A percentile compares a stretch with the other conserved stretches of the same genome.
phyloP scores from a whole-genome alignment of 164 flowering plant genomes.

The Vitis vinifera region DNA sequence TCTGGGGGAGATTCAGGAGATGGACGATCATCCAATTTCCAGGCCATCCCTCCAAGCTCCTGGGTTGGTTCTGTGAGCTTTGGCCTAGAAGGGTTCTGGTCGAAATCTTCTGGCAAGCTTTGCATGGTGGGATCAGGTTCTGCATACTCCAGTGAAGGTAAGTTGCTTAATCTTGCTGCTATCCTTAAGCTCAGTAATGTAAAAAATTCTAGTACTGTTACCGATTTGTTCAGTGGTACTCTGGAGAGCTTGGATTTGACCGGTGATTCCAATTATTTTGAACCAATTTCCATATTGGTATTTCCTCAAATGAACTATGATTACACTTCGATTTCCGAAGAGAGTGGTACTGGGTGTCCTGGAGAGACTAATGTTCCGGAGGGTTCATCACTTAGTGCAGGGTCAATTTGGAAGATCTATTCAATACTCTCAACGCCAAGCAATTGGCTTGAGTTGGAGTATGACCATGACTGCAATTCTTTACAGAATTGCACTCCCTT shows the following conservation, averaged over 20 bases:
- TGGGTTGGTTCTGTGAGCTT: slow-evolving; percentile 15
- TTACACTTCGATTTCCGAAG: slow-evolving; percentile 27
- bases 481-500: slow-evolving; percentile 39
- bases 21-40: no score
- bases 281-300: slow-evolving; percentile 36
- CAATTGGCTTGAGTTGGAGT: slow-evolving; percentile 29
- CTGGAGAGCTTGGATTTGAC: slow-evolving; percentile 36
- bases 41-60: not conserved
- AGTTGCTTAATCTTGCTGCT: slow-evolving; percentile 23
- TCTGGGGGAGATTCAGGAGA: not conserved
- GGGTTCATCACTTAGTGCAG: slow-evolving; percentile 15
- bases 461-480: slow-evolving; percentile 28
- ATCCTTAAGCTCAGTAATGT: slow-evolving; percentile 50
- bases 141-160: slow-evolving; percentile 26
- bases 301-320: slow-evolving; percentile 29
- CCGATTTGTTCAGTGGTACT: slow-evolving; percentile 47
- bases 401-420: slow-evolving; percentile 20
- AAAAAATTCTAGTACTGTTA: slow-evolving; percentile 23
- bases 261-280: slow-evolving; percentile 22
- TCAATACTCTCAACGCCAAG: not conserved
- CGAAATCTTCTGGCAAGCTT: slow-evolving; percentile 38
- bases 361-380: slow-evolving; percentile 5
- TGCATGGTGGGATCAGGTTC: slow-evolving; percentile 57
- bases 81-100: slow-evolving; percentile 53
- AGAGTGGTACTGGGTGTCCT: slow-evolving; percentile 12